Percentiles rank a stretch among this genome's conserved stretches.
These are phyloP conservation scores for Xylariaceae sp. DNA, from an alignment of 2,329 filamentous ascomycete species.

Conservation along the genomic window DNA sequence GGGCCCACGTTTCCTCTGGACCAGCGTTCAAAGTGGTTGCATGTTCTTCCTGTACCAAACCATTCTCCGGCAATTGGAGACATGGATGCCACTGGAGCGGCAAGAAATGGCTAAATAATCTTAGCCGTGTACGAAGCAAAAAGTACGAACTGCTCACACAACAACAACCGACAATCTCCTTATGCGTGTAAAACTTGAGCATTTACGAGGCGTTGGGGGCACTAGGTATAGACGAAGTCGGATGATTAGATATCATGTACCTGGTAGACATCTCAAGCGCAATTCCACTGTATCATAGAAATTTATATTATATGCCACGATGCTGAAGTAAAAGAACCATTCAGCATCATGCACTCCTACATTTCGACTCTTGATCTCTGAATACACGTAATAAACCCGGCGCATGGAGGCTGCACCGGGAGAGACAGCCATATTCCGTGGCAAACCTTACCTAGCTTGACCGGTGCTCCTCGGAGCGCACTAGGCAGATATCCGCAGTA, in stretches of 20 bases:
- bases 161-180: neutral
- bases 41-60: slow-evolving; percentile 96
- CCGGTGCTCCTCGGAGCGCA: too few species aligned
- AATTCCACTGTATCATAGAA: slow-evolving; percentile 15
- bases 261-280: slow-evolving; percentile 25
- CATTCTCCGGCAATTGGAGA: slow-evolving; percentile 70
- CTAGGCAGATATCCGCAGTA: too few species aligned
- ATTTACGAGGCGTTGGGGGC: slow-evolving; percentile 32
- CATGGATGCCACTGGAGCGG: slow-evolving; percentile 37
- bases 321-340: neutral
- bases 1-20: slow-evolving; percentile 90
- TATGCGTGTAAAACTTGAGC: slow-evolving; percentile 24
- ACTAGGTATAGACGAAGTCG: slow-evolving; percentile 23
- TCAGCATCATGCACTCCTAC: neutral
- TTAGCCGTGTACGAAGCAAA: neutral
- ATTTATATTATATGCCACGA: neutral
- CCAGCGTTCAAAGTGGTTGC: slow-evolving; percentile 90
- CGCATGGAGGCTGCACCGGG: too few species aligned
- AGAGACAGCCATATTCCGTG: too few species aligned
- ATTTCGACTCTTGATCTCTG: too few species aligned
- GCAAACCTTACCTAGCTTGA: too few species aligned
- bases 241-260: slow-evolving; percentile 20
- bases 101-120: slow-evolving; percentile 27
- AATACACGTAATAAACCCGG: too few species aligned
- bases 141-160: neutral